Conservation (phyloP, 1,284 basidiomycete species). For the Microbotryum violaceum region DNA sequence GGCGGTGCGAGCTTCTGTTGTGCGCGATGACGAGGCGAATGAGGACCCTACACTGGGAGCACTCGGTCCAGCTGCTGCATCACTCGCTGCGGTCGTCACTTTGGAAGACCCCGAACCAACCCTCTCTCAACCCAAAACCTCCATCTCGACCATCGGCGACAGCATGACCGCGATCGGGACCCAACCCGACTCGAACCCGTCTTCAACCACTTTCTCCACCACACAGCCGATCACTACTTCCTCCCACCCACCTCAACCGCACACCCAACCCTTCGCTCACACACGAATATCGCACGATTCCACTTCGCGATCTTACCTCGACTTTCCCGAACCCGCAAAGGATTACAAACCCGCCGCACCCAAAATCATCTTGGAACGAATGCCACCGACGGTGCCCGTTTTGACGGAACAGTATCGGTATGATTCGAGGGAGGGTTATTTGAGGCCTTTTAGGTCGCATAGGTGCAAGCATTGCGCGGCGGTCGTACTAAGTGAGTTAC, state of each 20-base stretch:
- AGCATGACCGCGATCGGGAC: too few species aligned
- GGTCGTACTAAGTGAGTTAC: constrained; percentile 27
- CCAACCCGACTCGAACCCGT: too few species aligned
- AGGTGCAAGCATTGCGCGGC: constrained; percentile 53
- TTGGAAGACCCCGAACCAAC: too few species aligned
- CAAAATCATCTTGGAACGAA: constrained; percentile 11
- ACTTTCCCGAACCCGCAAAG: constrained; percentile 26
- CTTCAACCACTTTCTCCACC: not conserved
- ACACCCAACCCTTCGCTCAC: not conserved
- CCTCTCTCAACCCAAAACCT: too few species aligned
- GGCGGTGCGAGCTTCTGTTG: not conserved
- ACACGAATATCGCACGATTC: constrained; percentile 1
- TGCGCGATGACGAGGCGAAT: not conserved
- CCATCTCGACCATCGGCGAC: too few species aligned
- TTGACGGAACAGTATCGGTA: constrained; percentile 55
- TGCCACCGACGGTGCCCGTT: constrained; percentile 41
- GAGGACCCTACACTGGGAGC: not conserved
- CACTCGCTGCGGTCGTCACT: too few species aligned
- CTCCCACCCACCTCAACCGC: constrained; percentile 4
- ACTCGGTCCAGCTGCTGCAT: not conserved
- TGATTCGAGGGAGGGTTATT: constrained; percentile 48
- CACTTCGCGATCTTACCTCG: constrained; percentile 9
- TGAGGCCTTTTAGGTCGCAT: constrained; percentile 57
- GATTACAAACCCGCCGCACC: constrained; percentile 12
- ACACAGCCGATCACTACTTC: not conserved